Base-by-base conservation (phyloP, 164 flowering plant genomes). In the Saururus chinensis region DNA sequence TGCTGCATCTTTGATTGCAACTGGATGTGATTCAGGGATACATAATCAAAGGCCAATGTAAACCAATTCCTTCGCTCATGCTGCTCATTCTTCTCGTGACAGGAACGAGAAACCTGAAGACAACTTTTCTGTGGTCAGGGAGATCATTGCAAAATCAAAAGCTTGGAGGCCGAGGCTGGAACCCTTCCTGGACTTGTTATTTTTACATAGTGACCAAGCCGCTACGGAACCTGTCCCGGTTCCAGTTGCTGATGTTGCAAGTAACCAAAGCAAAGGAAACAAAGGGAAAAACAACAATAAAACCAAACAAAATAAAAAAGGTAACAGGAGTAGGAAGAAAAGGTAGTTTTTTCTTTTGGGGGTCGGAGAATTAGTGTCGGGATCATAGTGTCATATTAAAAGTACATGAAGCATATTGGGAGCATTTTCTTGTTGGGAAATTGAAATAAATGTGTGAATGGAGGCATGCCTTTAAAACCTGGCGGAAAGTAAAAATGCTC, bases 11-110 rank as follows among this genome's bases (percentile, higher is more conserved):
- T 49, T 14, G n/a, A 9, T 19, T 14, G 52, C 2, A 49, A 49
- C 16, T 49, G 19, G 9, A 14, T 49, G 52, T 49, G 52, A 19
- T 49, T 2, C 5, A 14, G 52, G 19, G 16, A 49, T 19, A 14
- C 2, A 49, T 19, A 49, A 49, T 9, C 52, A 49, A 49, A 14
- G n/a, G n/a, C 3, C 2, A 14, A 14, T 9, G 7, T 22, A 10
- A 61, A 17, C 23, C 49, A 76, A 45, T 62, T 71, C 40, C 63
- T 65, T n/a, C 64, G 63, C n/a, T 30, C 13, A 7, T 19, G 30
- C 25, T 45, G 9, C 61, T 45, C 12, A 19, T 42, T 45, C 17
- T 42, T 45, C 17, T 45, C 49, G 17, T 45, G 49, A 30, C 51
- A 54, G 57, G 57, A 9, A 54, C 25, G 4, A 20, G 57, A 24